Evolutionary conservation across 805 yeast species (phyloP).

Genomic region (Suhomyces tanzawaensis): DNA sequence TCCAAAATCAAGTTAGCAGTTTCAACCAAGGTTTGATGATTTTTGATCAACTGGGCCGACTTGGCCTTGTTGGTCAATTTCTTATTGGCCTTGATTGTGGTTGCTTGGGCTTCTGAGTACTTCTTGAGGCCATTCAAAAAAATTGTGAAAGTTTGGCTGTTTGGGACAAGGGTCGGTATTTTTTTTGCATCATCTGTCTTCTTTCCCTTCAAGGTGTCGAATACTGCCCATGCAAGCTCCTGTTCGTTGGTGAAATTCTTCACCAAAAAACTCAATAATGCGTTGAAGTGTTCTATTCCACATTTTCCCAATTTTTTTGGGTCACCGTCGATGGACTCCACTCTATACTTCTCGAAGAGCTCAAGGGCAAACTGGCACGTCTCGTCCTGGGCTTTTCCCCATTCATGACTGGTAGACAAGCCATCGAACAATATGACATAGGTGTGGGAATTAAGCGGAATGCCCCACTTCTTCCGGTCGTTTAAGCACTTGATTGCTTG

Average conservation of each 20-base stretch:
- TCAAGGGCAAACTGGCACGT: slow-evolving; percentile 20
- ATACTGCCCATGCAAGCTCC: slow-evolving; percentile 35
- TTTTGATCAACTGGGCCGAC: slow-evolving; percentile 20
- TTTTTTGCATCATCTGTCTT: slow-evolving; percentile 11
- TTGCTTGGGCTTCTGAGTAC: slow-evolving; percentile 15
- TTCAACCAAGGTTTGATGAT: slow-evolving; percentile 26
- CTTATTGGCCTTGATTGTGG: slow-evolving; percentile 12
- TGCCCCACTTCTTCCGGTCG: slow-evolving; percentile 61
- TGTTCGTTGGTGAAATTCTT: slow-evolving; percentile 34
- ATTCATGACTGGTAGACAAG: slow-evolving; percentile 27
- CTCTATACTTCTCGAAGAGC: slow-evolving; percentile 19
- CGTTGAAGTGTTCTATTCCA: slow-evolving; percentile 33
- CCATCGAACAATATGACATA: slow-evolving; percentile 37
- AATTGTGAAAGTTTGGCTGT: slow-evolving; percentile 38
- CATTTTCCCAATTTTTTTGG: slow-evolving; percentile 14
- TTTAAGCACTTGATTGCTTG: slow-evolving; percentile 51
- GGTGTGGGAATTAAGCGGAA: slow-evolving; percentile 49
- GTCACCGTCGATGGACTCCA: slow-evolving; percentile 20
- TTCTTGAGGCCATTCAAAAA: slow-evolving; percentile 34
- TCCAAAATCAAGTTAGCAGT: slow-evolving; percentile 27
- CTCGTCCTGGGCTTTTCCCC: slow-evolving; percentile 28
- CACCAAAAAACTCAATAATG: slow-evolving; percentile 34
- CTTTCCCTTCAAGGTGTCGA: slow-evolving; percentile 20
- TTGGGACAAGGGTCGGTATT: slow-evolving; percentile 20
- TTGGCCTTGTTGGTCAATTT: slow-evolving; percentile 19